These are phyloP conservation scores for Podospora tetraspora DNA, from an alignment of 495 filamentous ascomycete genomes.

Conservation along the genomic window DNA sequence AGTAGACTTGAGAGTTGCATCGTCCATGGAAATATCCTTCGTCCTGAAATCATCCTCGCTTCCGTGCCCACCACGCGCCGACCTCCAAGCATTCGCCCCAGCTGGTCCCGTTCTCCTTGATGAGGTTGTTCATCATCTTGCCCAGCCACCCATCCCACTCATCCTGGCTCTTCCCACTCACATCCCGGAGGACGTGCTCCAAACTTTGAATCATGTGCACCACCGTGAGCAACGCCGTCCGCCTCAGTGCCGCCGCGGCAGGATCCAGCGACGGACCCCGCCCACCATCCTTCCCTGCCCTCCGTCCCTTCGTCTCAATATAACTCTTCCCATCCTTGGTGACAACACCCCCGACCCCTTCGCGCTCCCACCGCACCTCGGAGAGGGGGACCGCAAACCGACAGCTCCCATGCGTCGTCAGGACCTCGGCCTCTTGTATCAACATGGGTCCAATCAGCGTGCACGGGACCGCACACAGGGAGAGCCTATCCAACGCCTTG, in stretches of 20 bases:
- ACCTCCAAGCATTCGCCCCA: conserved; percentile 90
- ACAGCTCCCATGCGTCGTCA: conserved; percentile 65
- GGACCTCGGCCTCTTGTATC: conserved; percentile 67
- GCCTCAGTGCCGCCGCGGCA: conserved; percentile 68
- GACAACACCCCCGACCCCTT: conserved; percentile 54
- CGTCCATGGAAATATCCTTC: neutral
- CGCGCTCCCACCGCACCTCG: conserved; percentile 83
- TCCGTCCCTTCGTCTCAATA: conserved; percentile 36
- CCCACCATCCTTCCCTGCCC: conserved; percentile 13
- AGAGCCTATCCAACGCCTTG: conserved; percentile 66
- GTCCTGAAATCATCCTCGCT: conserved; percentile 35
- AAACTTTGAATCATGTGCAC: conserved; percentile 82
- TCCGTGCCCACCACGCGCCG: conserved; percentile 90
- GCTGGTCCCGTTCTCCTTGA: conserved; percentile 69
- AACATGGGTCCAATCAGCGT: conserved; percentile 71
- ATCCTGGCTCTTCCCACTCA: conserved; percentile 77
- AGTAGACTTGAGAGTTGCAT: neutral
- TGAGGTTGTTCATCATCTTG: conserved; percentile 77
- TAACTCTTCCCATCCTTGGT: conserved; percentile 50
- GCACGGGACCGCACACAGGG: conserved; percentile 71
- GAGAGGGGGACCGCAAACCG: conserved; percentile 82
- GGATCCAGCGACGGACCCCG: conserved; percentile 51
- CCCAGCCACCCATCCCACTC: conserved; percentile 92
- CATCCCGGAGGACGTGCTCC: conserved; percentile 76
- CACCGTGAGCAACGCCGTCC: conserved; percentile 74